phyloP scores from a whole-genome alignment of 1,284 basidiomycete genomes.

The Peniophora sp. region DNA sequence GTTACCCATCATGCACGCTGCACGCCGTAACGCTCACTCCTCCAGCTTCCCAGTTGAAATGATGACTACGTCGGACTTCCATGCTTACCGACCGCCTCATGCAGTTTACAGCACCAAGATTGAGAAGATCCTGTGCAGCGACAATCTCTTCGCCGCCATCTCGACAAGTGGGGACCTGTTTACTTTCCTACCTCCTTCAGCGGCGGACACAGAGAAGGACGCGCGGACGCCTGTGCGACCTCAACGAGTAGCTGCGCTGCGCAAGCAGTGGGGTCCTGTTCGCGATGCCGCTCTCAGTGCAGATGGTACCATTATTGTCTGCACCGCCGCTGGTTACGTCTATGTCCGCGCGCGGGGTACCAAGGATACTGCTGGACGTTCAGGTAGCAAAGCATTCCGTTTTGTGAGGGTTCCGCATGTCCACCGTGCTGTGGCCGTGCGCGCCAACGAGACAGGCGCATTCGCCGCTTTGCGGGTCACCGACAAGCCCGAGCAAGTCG shows the following conservation, averaged over 20 bases:
- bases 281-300: conserved; percentile 84
- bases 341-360: conserved; percentile 70
- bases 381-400: conserved; percentile 55
- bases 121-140: conserved; percentile 75
- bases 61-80: conserved; percentile 22
- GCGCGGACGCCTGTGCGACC: conserved; percentile 52
- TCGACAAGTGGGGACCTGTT: conserved; percentile 90
- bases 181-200: conserved; percentile 57
- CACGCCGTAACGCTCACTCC: conserved; percentile 48
- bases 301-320: conserved; percentile 87
- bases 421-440: conserved; percentile 81
- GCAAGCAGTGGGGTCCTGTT: conserved; percentile 83
- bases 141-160: conserved; percentile 80
- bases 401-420: conserved; percentile 79
- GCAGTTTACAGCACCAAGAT: conserved; percentile 66
- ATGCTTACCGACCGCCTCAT: conserved; percentile 75
- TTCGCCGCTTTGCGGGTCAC: conserved; percentile 85
- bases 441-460: conserved; percentile 83
- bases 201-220: conserved; percentile 16
- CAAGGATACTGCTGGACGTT: conserved; percentile 27
- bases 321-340: conserved; percentile 92
- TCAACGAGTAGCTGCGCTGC: conserved; percentile 86
- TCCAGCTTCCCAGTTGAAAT: conserved; percentile 60
- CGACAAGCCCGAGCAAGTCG: conserved; percentile 53
- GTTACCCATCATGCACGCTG: conserved; percentile 3